phyloP scores from a whole-genome alignment of 1,284 basidiomycete genomes.

The Rhodotorula mucilaginosa region DNA sequence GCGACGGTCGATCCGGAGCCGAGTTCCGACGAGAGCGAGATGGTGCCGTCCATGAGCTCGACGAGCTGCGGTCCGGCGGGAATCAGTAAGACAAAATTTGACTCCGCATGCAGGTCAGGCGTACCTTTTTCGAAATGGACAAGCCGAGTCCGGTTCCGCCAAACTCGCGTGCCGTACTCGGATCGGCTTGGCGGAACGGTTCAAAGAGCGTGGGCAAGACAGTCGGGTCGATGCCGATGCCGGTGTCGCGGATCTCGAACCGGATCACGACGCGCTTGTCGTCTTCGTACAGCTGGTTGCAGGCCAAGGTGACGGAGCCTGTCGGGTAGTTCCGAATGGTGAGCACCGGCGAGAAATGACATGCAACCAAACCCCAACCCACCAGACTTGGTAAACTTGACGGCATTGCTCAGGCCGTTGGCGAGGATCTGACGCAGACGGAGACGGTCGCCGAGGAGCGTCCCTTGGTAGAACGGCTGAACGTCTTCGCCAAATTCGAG shows the following conservation, averaged over 20 bases:
- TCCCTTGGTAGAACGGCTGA: slow-evolving; percentile 16
- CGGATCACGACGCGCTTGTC: slow-evolving; percentile 41
- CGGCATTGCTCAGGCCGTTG: slow-evolving; percentile 44
- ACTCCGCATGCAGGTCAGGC: too few relatives aligned
- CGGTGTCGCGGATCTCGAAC: slow-evolving; percentile 48
- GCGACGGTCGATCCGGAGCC: slow-evolving; percentile 30
- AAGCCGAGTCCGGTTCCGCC: slow-evolving; percentile 41
- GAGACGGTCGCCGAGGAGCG: slow-evolving; percentile 41
- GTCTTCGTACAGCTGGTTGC: slow-evolving; percentile 45
- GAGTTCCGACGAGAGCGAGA: slow-evolving; percentile 23
- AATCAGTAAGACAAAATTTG: too few relatives aligned
- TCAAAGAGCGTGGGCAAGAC: slow-evolving; percentile 48
- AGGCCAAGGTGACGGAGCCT: slow-evolving; percentile 44
- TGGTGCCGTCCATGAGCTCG: slow-evolving; percentile 35
- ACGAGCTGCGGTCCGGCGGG: slow-evolving; percentile 18
- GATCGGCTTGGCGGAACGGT: slow-evolving; percentile 46
- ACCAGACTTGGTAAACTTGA: slow-evolving; percentile 49
- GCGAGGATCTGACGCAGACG: slow-evolving; percentile 42
- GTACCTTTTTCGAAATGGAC: slow-evolving; percentile 29
- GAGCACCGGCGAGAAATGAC: neutral
- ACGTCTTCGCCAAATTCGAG: slow-evolving; percentile 46
- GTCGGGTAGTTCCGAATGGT: neutral
- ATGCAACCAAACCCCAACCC: too few relatives aligned
- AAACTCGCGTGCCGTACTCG: slow-evolving; percentile 33
- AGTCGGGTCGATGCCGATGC: slow-evolving; percentile 47